phyloP scores from a whole-genome alignment of 2,329 filamentous ascomycete genomes.

The Fusarium oxysporum region DNA sequence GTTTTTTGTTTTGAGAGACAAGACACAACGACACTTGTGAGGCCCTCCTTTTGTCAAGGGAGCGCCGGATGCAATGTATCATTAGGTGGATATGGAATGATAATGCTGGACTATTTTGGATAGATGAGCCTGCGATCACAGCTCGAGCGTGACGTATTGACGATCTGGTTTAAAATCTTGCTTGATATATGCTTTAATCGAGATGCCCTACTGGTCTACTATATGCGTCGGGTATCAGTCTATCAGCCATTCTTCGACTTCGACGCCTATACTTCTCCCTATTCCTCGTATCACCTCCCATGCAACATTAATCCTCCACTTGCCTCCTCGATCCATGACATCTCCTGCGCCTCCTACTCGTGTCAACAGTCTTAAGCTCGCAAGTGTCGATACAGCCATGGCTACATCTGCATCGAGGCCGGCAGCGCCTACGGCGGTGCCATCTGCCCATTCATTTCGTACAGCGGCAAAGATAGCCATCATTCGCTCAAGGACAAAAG shows the following conservation, averaged over 20 bases:
- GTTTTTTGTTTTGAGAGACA: slow-evolving; percentile 24
- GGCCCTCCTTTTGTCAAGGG: background rate
- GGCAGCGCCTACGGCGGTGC: slow-evolving; percentile 43
- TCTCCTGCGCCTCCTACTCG: slow-evolving; percentile 73
- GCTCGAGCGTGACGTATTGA: slow-evolving; percentile 15
- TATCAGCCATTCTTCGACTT: slow-evolving; percentile 80
- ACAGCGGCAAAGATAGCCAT: slow-evolving; percentile 81
- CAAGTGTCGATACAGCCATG: slow-evolving; percentile 77
- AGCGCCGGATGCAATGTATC: slow-evolving; percentile 34
- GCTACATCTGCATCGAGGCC: slow-evolving; percentile 67
- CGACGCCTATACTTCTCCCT: slow-evolving; percentile 80
- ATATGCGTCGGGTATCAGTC: slow-evolving; percentile 58
- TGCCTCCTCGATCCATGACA: slow-evolving; percentile 74
- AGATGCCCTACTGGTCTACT: background rate
- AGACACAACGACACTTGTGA: slow-evolving; percentile 7
- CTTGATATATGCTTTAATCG: background rate
- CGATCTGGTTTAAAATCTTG: slow-evolving; percentile 6
- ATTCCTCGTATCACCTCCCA: slow-evolving; percentile 81
- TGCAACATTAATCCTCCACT: slow-evolving; percentile 82
- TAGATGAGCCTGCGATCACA: slow-evolving; percentile 33
- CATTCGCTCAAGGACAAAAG: slow-evolving; percentile 82
- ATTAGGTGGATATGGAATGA: slow-evolving; percentile 42
- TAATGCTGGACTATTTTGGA: slow-evolving; percentile 23
- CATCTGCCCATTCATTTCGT: slow-evolving; percentile 63
- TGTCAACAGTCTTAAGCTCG: slow-evolving; percentile 75